These are phyloP conservation scores for Penicillium atrosanguineum DNA, from an alignment of 495 filamentous ascomycete genomes.

Conservation along the genomic window DNA sequence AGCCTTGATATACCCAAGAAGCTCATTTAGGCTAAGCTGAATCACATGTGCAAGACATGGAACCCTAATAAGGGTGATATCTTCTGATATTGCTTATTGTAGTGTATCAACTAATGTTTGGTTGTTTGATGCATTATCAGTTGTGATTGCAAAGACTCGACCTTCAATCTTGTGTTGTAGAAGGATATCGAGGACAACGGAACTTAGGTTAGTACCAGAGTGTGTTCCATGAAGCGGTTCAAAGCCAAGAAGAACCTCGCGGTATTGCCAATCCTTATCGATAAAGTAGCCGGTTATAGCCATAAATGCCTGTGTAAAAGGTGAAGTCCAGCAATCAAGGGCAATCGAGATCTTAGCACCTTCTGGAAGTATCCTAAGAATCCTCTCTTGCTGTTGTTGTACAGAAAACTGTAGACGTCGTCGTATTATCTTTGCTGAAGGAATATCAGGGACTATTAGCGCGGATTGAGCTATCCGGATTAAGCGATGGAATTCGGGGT, in stretches of 20 bases:
- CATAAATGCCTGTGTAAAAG: not conserved
- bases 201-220: not conserved
- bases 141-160: not conserved
- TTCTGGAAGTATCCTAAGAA: not conserved
- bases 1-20: constrained; percentile 11
- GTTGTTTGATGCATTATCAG: not conserved
- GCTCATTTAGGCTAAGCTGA: constrained; percentile 11
- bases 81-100: not conserved
- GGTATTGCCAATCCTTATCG: not conserved
- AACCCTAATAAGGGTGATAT: too few species aligned
- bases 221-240: not conserved
- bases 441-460: not conserved
- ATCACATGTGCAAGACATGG: constrained; percentile 14
- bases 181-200: not conserved
- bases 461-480: not conserved
- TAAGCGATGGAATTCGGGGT: not conserved
- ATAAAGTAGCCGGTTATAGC: not conserved
- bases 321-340: not conserved
- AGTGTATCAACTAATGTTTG: not conserved
- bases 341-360: not conserved
- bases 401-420: not conserved
- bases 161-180: not conserved
- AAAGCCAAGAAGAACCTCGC: too few species aligned
- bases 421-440: not conserved
- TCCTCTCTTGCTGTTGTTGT: not conserved